phyloP scores from a whole-genome alignment of 1,284 basidiomycete genomes.

The Cutaneotrichosporon daszewskae region DNA sequence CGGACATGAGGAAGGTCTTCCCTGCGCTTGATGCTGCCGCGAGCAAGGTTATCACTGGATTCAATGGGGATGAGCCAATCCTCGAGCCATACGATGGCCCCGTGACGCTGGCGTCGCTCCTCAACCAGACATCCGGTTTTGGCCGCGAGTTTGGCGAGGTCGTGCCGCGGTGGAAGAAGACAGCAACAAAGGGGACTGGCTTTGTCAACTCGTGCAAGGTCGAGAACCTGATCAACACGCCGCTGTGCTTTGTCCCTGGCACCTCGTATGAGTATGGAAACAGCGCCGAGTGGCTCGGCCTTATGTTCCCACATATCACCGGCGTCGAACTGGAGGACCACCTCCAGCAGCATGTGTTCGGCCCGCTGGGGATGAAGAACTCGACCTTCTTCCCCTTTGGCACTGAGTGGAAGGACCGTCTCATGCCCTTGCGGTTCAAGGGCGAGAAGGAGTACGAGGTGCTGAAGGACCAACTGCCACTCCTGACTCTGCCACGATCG shows the following conservation, averaged over 20 bases:
- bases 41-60: conserved; percentile 14
- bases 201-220: conserved; percentile 36
- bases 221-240: conserved; percentile 34
- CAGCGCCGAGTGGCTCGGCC: conserved; percentile 34
- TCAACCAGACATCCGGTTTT: conserved; percentile 39
- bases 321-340: conserved; percentile 23
- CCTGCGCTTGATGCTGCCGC: conserved; percentile 19
- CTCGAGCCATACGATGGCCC: conserved; percentile 12
- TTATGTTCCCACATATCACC: conserved; percentile 25
- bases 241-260: conserved; percentile 25
- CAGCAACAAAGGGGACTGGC: conserved; percentile 20
- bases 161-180: conserved; percentile 26
- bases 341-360: conserved; percentile 25
- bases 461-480: conserved; percentile 19
- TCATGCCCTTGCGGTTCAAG: conserved; percentile 23
- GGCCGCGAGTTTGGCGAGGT: conserved; percentile 26
- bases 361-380: conserved; percentile 30
- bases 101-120: conserved; percentile 23
- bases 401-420: conserved; percentile 9
- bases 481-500: conserved; percentile 23
- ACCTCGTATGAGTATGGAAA: conserved; percentile 32
- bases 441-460: conserved; percentile 14
- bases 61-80: conserved; percentile 12
- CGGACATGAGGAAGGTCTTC: conserved; percentile 19
- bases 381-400: conserved; percentile 34